Base-by-base conservation (phyloP, 208 protist species). In the Angomonas ambiguus region DNA sequence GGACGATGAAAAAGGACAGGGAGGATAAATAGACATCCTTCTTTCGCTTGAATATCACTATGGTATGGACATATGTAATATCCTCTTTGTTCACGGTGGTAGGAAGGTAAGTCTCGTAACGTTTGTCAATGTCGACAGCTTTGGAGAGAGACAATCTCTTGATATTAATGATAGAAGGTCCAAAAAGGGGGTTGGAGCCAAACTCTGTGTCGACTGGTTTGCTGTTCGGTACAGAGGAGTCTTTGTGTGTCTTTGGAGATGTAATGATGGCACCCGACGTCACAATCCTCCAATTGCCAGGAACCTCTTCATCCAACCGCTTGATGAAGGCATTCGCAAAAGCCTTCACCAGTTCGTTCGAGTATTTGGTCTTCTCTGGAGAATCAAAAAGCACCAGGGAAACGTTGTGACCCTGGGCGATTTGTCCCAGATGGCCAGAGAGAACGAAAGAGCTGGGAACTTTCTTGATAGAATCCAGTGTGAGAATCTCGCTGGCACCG, bases 121-220 rank as follows among this genome's bases (percentile, higher is more conserved):
- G 51, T 51, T 64, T 55, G 25, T 76, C 74, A 4, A 70, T 70
- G 6, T 74, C 79, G 27, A 27, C 56, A 18, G 55, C 72, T 13
- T 66, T 67, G 33, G 38, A 67, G 51, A 85, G 42, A 8, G 53
- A 16, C 27, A 6, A 42, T 28, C 38, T 62, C 65, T 71, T 78
- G 31, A 82, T 57, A 57, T 78, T 63, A 67, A 80, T 69, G 41
- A 91, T 65, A 51, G 78, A 86, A 13, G 69, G 56, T 59, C 84
- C 84, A 58, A 74, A 87, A 25, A 91, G 67, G 20, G 80, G 77
- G 67, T 91, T 86, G 10, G 80, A 84, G 42, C 77, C 84, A 58
- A 82, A 80, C 13, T 51, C 51, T 27, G 78, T 45, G 33, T 70
- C 68, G 55, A 73, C 75, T 67, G 68, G 69, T 33, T 34, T 62